phyloP scores from a whole-genome alignment of 345 rosid species.

The Eucalyptus sideroxylon region DNA sequence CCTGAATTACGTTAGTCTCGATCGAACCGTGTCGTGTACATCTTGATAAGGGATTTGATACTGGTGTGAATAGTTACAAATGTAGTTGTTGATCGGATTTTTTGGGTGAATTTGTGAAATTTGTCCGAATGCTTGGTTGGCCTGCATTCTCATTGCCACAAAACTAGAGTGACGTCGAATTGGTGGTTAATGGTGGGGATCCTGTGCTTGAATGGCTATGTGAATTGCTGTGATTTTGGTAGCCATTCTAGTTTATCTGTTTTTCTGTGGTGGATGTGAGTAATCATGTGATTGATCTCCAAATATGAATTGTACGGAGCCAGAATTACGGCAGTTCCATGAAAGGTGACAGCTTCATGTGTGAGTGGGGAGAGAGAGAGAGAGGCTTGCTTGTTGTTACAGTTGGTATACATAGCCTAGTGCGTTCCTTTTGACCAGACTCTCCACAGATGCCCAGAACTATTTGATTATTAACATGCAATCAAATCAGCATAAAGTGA shows the following conservation, averaged over 20 bases:
- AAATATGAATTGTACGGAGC: background rate
- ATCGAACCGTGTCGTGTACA: background rate
- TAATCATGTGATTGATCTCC: background rate
- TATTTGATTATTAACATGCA: background rate
- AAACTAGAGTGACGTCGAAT: background rate
- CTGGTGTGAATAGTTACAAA: background rate
- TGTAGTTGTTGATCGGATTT: background rate
- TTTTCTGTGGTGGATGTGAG: background rate
- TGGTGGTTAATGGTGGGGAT: background rate
- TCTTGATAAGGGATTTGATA: background rate
- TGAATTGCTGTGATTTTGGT: background rate
- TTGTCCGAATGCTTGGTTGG: background rate
- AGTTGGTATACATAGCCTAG: background rate
- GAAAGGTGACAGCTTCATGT: background rate
- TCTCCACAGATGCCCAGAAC: background rate
- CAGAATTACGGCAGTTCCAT: background rate
- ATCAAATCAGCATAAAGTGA: background rate
- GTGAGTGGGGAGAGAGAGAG: background rate
- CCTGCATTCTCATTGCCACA: background rate
- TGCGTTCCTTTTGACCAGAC: background rate
- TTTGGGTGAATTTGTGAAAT: background rate
- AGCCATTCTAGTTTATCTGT: background rate
- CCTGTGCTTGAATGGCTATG: background rate
- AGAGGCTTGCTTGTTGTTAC: background rate
- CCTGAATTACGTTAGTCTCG: background rate